Percentiles rank a stretch among this genome's conserved stretches.
These are phyloP conservation scores for Sporobolomyces roseus DNA, from an alignment of 768 basidiomycete species.

Conservation along the genomic window DNA sequence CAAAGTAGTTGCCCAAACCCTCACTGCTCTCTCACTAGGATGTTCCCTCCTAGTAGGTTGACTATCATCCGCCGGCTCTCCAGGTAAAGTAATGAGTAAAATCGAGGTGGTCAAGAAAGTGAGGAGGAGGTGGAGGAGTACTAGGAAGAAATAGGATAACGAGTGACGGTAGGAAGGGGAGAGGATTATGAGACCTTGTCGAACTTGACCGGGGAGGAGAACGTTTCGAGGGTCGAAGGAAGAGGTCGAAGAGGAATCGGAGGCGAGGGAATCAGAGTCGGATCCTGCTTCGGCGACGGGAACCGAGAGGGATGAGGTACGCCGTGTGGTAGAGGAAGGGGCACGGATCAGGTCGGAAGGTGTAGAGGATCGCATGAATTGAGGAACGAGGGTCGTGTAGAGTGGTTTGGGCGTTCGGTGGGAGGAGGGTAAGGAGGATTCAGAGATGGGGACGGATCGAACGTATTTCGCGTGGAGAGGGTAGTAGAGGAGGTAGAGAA, in stretches of 20 bases:
- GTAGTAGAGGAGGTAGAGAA: constrained; percentile 89
- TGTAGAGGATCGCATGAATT: constrained; percentile 26
- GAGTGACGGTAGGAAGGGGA: constrained; percentile 70
- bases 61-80: constrained; percentile 4
- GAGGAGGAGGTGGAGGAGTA: constrained; percentile 63
- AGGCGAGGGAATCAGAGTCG: neutral
- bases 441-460: constrained; percentile 60
- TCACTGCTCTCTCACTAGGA: constrained; percentile 51
- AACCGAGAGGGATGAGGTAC: neutral
- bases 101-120: constrained; percentile 61
- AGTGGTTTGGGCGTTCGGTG: constrained; percentile 45
- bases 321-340: neutral
- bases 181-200: constrained; percentile 30
- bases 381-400: constrained; percentile 25
- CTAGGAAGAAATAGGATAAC: constrained; percentile 67
- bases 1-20: constrained; percentile 76
- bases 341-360: constrained; percentile 11
- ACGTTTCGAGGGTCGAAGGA: constrained; percentile 31
- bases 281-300: neutral
- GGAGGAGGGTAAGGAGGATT: constrained; percentile 60
- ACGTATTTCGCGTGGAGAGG: constrained; percentile 74
- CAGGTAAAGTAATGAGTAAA: constrained; percentile 49
- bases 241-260: neutral
- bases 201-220: constrained; percentile 37
- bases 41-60: constrained; percentile 23